A percentile compares a stretch with the other conserved stretches of the same genome.
These are phyloP conservation scores for Trichopus zeylanicus DNA, from an alignment of 116 monocot species.

Conservation along the genomic window DNA sequence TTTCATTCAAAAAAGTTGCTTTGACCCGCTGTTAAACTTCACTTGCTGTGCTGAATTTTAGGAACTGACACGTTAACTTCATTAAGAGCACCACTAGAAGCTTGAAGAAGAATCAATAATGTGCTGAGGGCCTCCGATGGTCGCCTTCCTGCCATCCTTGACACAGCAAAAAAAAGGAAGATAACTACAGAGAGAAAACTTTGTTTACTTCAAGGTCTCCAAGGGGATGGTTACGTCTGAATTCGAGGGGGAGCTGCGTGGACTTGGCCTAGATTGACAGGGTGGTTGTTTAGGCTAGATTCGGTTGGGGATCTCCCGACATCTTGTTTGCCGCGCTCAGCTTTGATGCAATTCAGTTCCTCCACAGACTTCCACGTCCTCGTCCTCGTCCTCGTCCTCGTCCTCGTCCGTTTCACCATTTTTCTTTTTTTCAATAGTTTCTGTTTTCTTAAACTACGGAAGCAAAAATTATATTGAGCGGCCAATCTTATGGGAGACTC, in stretches of 20 bases:
- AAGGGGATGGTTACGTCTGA: not conserved
- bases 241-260: no score
- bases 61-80: not conserved
- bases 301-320: conserved; percentile 1
- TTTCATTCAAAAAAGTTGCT: no score
- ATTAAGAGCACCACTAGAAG: not conserved
- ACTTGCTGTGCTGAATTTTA: not conserved
- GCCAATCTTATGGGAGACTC: not conserved
- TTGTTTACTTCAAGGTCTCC: not conserved
- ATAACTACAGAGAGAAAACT: no score
- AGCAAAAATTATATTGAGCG: no score
- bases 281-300: no score
- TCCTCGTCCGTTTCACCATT: no score
- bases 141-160: no score
- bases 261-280: not conserved
- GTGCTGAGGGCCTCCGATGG: no score
- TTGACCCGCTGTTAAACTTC: not conserved
- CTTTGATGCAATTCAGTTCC: no score
- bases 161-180: not conserved
- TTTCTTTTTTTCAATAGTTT: no score
- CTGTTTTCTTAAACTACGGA: no score
- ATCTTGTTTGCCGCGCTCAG: no score
- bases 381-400: not conserved
- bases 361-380: not conserved
- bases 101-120: not conserved